Base-by-base conservation (phyloP, 495 filamentous ascomycete genomes). In the Bacidia gigantensis region DNA sequence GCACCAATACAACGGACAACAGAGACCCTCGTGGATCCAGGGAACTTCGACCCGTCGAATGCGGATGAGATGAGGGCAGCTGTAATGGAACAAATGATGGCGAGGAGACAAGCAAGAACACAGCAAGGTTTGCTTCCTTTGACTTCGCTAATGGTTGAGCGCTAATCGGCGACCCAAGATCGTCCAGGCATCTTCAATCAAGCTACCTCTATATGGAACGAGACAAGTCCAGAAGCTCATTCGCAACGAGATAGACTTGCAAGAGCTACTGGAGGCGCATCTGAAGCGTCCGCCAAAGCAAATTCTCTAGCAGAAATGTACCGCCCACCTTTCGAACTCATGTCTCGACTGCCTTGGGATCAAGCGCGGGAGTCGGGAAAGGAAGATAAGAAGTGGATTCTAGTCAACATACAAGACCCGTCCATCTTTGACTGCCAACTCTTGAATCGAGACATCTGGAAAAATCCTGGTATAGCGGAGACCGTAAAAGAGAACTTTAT, bases 371-470 rank as follows among this genome's bases (percentile, higher is more conserved):
- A 92, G 14, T 72, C 86, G 58, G 92, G 90, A 39, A 89, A 84
- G 62, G 84, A 89, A 22, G 72, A 74, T 24, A 79, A 88, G 66
- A 96, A 93, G 64, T 98, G 92, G 92, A 75, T 98, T 12, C 62
- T 98, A 47, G 86, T 96, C 57, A 95, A 98, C 62, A 80, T 98
- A 3, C 92, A 98, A 68, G 89, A 98, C 64, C 74, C 82, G 29
- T 82, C 86, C 2, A 76, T 94, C 40, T 98, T 97, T 60, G 81
- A 89, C 64, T 97, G 92, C 62, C 93, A 97, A 62, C 70, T 83
- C 2, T 72, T 98, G 12, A 98, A 98, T 62, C 78, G 92, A 21
- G 92, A 98, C 62, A 77, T 96, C 44, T 98, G 92, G 92, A 97
- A 96, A 65, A 80, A 90, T 55, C 58, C 74, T 48, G 72, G 79